Evolutionary conservation across 305 asterid species (phyloP), one percentile per base, ranked within the genome.

Genomic region (Ajuga reptans): DNA sequence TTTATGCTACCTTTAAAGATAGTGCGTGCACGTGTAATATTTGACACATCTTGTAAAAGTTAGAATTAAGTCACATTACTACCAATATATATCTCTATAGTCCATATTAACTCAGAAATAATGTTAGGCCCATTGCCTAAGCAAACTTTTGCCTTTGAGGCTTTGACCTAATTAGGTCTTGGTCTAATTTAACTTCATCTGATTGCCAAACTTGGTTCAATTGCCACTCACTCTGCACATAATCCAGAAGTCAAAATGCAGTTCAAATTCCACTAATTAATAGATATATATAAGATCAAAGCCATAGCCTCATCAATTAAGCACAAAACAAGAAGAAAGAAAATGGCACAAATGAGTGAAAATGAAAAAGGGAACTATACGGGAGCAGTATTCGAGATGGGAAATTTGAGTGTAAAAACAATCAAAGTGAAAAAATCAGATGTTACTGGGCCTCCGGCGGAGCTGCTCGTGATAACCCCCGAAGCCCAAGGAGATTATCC

Each of bases 401-500:
- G 90, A 64, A 75, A 76, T 42, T n/a, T 75, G 52, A 69, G 27
- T 3, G 83, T 79, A 1, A 68, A 62, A 46, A 77, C 64, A 42
- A 78, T 74, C 37, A 71, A 72, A 55, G 81, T 81, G 64, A 79
- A 79, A 69, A 70, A 75, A 73, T 71, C 81, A 1, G 53, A 78
- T 11, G 62, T 18, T 8, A 64, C 81, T 24, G 14, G 73, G 1
- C 80, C 72, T 51, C 80, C 83, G 0, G 76, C 73, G 3, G 81
- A 81, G 65, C 53, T 88, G 75, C 54, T 70, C 2, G 42, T 88
- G 9, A 73, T 75, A 36, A 29, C 86, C 1, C 96, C 96, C 0
- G 81, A 78, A 16, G 76, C 75, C n/a, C 12, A 69, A 50, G 91
- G 91, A 17, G 21, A 47, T 21, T 88, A 83, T 63, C 89, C 96